These are phyloP conservation scores for Guadua angustifolia DNA, from an alignment of 176 grass and related monocot species.

Conservation along the genomic window DNA sequence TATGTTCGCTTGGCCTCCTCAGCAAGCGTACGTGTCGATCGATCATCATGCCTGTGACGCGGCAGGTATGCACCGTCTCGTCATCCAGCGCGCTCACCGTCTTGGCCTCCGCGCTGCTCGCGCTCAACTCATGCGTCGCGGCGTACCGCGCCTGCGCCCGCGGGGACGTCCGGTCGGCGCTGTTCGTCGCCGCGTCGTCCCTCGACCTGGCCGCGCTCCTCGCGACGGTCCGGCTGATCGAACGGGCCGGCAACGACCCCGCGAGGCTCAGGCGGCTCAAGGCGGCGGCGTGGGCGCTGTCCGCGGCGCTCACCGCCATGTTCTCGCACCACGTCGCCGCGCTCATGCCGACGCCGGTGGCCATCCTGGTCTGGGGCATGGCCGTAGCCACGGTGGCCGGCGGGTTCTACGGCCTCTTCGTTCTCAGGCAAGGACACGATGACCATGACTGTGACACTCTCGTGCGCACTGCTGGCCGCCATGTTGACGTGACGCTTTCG, in stretches of 20 bases:
- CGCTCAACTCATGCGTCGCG: not conserved
- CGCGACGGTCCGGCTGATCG: too few species aligned
- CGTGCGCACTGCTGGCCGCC: too few species aligned
- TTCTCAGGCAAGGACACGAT: not conserved
- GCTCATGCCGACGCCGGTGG: not conserved
- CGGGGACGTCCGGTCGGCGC: too few species aligned
- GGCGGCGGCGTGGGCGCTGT: slow-evolving; percentile 44
- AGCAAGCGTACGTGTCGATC: too few species aligned
- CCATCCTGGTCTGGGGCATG: slow-evolving; percentile 46
- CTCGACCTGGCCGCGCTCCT: too few species aligned
- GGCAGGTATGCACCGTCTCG: too few species aligned
- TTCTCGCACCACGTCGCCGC: slow-evolving; percentile 44
- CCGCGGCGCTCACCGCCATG: slow-evolving; percentile 32
- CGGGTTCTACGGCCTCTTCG: slow-evolving; percentile 42
- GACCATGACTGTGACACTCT: too few species aligned
- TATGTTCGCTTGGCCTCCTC: too few species aligned
- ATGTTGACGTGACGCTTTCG: not conserved
- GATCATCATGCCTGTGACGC: too few species aligned
- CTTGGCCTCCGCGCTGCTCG: not conserved
- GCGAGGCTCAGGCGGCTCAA: not conserved
- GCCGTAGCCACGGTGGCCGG: slow-evolving; percentile 1
- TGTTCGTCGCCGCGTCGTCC: not conserved
- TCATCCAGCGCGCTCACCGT: not conserved
- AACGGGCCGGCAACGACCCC: too few species aligned
- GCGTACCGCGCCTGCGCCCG: too few species aligned